A percentile compares a stretch with the other conserved stretches of the same genome.
Evolutionary conservation across 306 rosid species (phyloP).

Genomic region (Citrullus mucosospermus): DNA sequence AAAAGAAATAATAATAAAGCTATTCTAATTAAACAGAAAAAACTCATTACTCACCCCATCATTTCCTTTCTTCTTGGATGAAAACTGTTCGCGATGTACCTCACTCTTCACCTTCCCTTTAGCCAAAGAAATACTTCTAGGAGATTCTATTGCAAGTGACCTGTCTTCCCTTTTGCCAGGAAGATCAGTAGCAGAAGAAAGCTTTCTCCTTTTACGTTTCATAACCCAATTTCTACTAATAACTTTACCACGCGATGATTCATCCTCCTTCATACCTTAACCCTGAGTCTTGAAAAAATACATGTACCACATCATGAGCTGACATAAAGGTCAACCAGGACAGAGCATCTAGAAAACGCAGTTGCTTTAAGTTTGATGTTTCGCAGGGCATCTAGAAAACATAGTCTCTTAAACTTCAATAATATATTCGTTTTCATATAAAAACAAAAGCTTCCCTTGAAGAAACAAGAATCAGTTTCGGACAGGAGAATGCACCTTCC

Average conservation of each 20-base stretch:
- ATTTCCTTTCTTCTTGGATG: constrained; percentile 89
- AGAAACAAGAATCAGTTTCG: background rate
- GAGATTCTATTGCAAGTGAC: constrained; percentile 44
- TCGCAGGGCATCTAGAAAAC: background rate
- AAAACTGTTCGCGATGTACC: constrained; percentile 28
- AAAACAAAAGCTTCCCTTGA: background rate
- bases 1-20: background rate
- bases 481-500: constrained; percentile 1
- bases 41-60: constrained; percentile 71
- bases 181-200: constrained; percentile 40
- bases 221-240: constrained; percentile 84
- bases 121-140: constrained; percentile 36
- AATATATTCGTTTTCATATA: background rate
- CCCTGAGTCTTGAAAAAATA: constrained; percentile 12
- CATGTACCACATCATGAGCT: constrained; percentile 16
- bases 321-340: background rate
- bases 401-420: background rate
- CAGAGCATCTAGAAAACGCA: background rate
- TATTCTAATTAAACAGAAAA: constrained; percentile 4
- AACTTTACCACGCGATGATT: constrained; percentile 55
- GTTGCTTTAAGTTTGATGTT: background rate
- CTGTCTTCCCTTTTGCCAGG: constrained; percentile 56
- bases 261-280: constrained; percentile 60
- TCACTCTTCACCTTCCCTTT: constrained; percentile 44
- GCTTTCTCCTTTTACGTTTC: constrained; percentile 92